These are phyloP conservation scores for Rhizopus sp. DNA, from an alignment of 371 early-diverging fungal genomes.

Conservation along the genomic window DNA sequence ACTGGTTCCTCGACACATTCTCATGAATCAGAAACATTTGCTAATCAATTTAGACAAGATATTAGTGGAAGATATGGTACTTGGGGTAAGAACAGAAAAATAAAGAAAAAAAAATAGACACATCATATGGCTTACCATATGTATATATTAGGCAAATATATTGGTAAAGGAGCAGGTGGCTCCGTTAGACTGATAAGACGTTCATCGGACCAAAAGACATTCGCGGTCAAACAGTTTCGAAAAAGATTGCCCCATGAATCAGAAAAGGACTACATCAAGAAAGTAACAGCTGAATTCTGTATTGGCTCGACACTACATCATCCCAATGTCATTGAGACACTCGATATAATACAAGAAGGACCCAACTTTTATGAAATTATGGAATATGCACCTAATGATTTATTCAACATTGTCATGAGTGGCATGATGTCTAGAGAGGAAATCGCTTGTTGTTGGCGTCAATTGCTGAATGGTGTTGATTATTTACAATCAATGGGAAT, in stretches of 20 bases:
- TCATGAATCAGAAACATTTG: slow-evolving; percentile 29
- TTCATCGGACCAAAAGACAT: slow-evolving; percentile 53
- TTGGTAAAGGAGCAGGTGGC: slow-evolving; percentile 74
- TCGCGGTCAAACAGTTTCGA: slow-evolving; percentile 81
- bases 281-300: slow-evolving; percentile 79
- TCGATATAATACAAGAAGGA: slow-evolving; percentile 73
- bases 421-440: slow-evolving; percentile 64
- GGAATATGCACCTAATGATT: slow-evolving; percentile 76
- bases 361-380: slow-evolving; percentile 65
- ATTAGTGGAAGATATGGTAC: slow-evolving; percentile 32
- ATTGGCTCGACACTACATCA: slow-evolving; percentile 78
- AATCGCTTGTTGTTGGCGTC: slow-evolving; percentile 66
- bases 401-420: slow-evolving; percentile 67
- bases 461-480: slow-evolving; percentile 70
- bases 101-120: slow-evolving; percentile 4
- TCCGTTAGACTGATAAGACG: slow-evolving; percentile 61
- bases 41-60: slow-evolving; percentile 33
- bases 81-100: slow-evolving; percentile 26
- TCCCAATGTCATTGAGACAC: slow-evolving; percentile 81
- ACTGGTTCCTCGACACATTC: slow-evolving; percentile 18
- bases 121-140: neutral
- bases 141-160: slow-evolving; percentile 49
- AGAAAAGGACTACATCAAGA: slow-evolving; percentile 75
- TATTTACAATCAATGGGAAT: slow-evolving; percentile 74
- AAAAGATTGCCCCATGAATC: slow-evolving; percentile 63